Percentiles rank a stretch among this genome's conserved stretches.
Evolutionary conservation across 1,284 basidiomycete species (phyloP).

Genomic region (Microbotryum lychnidis-dioicae): DNA sequence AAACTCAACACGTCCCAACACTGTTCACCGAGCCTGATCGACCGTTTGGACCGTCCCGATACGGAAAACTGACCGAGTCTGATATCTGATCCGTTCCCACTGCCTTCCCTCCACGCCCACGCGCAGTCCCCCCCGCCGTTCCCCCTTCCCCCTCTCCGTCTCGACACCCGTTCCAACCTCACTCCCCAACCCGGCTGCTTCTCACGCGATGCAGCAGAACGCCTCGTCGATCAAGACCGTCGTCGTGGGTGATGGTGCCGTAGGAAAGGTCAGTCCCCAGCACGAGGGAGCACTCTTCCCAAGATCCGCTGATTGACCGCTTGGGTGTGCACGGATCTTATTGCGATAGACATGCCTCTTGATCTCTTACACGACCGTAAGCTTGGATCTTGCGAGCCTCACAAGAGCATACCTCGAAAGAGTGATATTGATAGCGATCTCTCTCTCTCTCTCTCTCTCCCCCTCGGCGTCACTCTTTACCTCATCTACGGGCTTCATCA

Average conservation of each 20-base stretch:
- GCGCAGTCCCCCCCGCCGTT: too few relatives aligned
- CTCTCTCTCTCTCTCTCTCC: not conserved
- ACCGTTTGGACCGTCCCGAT: not conserved
- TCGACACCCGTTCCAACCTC: too few relatives aligned
- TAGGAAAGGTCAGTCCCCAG: constrained; percentile 72
- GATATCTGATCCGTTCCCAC: not conserved
- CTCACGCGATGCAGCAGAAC: constrained; percentile 12
- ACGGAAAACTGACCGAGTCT: not conserved
- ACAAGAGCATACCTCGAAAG: too few relatives aligned
- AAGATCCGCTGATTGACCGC: too few relatives aligned
- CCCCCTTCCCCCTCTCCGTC: too few relatives aligned
- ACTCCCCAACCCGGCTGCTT: too few relatives aligned
- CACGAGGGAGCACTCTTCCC: too few relatives aligned
- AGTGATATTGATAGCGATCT: not conserved
- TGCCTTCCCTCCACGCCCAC: not conserved
- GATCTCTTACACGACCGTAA: constrained; percentile 82
- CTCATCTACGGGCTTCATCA: constrained; percentile 3
- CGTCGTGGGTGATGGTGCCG: constrained; percentile 98
- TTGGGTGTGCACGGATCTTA: too few relatives aligned
- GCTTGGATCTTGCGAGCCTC: not conserved
- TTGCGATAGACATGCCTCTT: constrained; percentile 74
- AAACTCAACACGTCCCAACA: not conserved
- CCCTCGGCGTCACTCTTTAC: not conserved
- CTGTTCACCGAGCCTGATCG: not conserved
- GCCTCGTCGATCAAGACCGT: constrained; percentile 46